Evolutionary conservation across 306 rosid genomes (phyloP).

Genomic region (Arachis stenosperma): DNA sequence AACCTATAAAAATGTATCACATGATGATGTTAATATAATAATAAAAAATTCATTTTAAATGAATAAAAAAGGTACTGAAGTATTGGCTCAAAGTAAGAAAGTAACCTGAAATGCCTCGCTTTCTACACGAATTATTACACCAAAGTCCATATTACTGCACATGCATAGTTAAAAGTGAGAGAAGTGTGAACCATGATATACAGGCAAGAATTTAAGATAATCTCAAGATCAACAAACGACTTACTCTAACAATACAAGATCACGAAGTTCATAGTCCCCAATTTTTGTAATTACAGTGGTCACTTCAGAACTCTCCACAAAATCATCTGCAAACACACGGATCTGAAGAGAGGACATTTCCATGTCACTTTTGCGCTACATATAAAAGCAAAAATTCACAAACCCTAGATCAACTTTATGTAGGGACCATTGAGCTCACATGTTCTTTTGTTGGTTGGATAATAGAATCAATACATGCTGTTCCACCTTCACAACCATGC

Average conservation of each 20-base stretch:
- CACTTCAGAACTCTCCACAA: constrained; percentile 98
- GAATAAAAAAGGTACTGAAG: background rate
- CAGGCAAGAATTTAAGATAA: background rate
- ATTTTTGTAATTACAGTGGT: constrained; percentile 89
- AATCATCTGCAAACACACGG: constrained; percentile 98
- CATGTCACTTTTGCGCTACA: constrained; percentile 32
- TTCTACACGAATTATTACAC: constrained; percentile 93
- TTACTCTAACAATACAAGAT: constrained; percentile 95
- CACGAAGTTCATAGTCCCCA: constrained; percentile 96
- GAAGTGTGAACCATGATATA: constrained; percentile 17
- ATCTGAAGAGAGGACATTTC: constrained; percentile 54
- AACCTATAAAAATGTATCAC: constrained; percentile 58
- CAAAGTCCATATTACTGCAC: constrained; percentile 90
- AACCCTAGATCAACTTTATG: background rate
- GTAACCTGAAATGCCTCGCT: constrained; percentile 96
- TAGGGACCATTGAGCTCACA: constrained; percentile 56
- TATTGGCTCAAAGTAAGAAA: constrained; percentile 12
- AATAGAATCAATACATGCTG: constrained; percentile 92
- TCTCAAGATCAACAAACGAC: constrained; percentile 34
- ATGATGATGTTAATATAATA: constrained; percentile 32
- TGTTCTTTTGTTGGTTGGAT: constrained; percentile 96
- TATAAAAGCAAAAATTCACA: constrained; percentile 23
- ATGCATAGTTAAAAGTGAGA: constrained; percentile 38
- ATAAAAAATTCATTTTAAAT: background rate
- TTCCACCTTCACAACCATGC: constrained; percentile 98